Base-by-base conservation (phyloP, 306 rosid genomes). In the Fragaria ananassa region DNA sequence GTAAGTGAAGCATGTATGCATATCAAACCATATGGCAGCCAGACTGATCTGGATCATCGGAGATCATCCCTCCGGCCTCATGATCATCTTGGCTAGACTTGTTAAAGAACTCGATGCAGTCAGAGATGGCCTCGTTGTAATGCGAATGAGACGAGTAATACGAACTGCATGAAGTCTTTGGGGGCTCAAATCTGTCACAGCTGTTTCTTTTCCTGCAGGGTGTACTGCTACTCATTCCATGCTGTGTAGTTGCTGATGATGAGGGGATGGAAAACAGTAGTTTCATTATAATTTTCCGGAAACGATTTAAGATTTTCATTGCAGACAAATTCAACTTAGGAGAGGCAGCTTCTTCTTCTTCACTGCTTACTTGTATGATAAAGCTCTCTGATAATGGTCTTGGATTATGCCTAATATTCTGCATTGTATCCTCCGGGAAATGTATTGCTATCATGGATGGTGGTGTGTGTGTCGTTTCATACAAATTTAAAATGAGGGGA, bases 61-160 rank as follows among this genome's bases (percentile, higher is more conserved):
- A 69, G 47, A 80, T 46, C 27, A 64, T 64, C 46, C 34, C 68
- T 63, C 44, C 44, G 2, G 44, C 21, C 23, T 64, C 69, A 64
- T 64, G 46, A 64, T 68, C 85, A 12, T 90, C 91, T 72, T 88
- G 88, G 1, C 86, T 82, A 3, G 92, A 92, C 84, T 83, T 88
- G 27, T 92, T 92, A 85, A 92, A 86, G 86, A 92, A 92, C 89
- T 92, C 92, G 42, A 92, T 92, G 82, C 96, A 90, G 37, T 92
- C 97, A 0, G 92, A 86, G 39, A 92, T 88, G 75, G 96, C 96
- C 73, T 90, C 93, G n/a, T 87, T 84, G 53, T 88, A 88, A 74
- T 92, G 97, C 6, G 92, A 87, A 66, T 90, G 88, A 17, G 97
- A 88, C 17, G 94, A 89, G 76, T 89, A 85, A 71, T 88, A 87